Evolutionary conservation across 2,329 filamentous ascomycete genomes (phyloP), one percentile per base, ranked within the genome.

Genomic region (Cryphonectria naterciae): DNA sequence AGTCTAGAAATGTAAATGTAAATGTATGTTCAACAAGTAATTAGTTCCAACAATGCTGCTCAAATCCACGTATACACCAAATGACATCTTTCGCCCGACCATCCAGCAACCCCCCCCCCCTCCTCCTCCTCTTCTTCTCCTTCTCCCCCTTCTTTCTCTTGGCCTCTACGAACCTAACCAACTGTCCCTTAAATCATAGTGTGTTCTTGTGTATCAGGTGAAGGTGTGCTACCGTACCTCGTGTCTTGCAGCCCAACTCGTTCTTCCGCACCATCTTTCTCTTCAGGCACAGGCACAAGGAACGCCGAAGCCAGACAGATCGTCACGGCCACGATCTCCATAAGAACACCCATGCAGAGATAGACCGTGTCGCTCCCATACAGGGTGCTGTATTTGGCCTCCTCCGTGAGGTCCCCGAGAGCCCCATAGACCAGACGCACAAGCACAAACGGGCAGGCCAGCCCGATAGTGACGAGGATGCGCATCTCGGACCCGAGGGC

Each of bases 291-390:
- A 41, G 63, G 63, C 17, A 65, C 63, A 15, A 52, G 39, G 43
- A 65, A 25, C 11, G 13, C 39, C 7, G 63, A 22, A 15, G 63
- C 28, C 63, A 74, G 70, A 62, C 68, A 72, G 37, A 74, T 68
- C n/a, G 67, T 28, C 58, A 71, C 69, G 46, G 70, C 49, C 28
- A 74, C 28, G 63, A 74, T 74, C 61, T 74, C 72, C 68, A 68
- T 60, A 19, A 74, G 68, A 2, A 74, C 65, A 11, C 65, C 70
- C 72, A 74, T 74, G 68, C 70, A 70, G 13, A 73, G 72, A 41
- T 71, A 72, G 19, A 74, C 65, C n/a, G 72, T 73, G 13, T 68
- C 54, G 54, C 70, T 68, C 41, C 72, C 72, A n/a, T 73, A 39
- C 10, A 74, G 67, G 28, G 72, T 63, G 68, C 67, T 70, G 70